Evolutionary conservation across 73 alveolate genomes (phyloP).

Genomic region (Paramecium tetraurelia): DNA sequence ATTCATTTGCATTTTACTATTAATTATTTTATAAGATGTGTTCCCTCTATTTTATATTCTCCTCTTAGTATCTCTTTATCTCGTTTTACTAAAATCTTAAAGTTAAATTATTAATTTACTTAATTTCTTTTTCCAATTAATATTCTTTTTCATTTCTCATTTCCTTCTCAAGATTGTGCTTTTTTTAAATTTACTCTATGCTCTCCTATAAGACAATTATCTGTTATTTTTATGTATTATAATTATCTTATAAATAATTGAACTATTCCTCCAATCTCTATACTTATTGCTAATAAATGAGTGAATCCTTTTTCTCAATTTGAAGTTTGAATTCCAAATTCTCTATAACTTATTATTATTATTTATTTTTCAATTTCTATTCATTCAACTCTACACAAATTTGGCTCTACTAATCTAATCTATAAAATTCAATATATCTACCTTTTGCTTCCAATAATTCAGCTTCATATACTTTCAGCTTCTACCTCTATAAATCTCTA

Average conservation of each 20-base stretch:
- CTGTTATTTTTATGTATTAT: background rate
- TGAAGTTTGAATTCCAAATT: background rate
- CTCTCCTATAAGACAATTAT: background rate
- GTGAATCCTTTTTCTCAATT: conserved; percentile 31
- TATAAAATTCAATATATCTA: background rate
- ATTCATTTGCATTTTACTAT: background rate
- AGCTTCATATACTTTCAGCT: background rate
- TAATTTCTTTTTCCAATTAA: background rate
- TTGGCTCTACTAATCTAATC: background rate
- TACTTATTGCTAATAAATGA: background rate
- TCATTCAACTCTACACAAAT: background rate
- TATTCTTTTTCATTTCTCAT: background rate
- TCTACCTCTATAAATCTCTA: background rate
- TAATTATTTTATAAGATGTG: background rate
- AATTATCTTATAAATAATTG: background rate
- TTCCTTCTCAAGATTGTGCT: background rate
- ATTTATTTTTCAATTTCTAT: background rate
- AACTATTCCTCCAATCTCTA: conserved; percentile 22
- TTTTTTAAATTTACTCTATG: background rate
- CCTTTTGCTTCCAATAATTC: background rate
- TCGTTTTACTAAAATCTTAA: background rate
- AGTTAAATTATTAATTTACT: background rate
- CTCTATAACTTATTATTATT: background rate
- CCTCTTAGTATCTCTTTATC: conserved; percentile 5
- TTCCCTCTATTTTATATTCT: background rate